Evolutionary conservation across 805 yeast species (phyloP).

Genomic region (Zygosaccharomyces gambellarensis): DNA sequence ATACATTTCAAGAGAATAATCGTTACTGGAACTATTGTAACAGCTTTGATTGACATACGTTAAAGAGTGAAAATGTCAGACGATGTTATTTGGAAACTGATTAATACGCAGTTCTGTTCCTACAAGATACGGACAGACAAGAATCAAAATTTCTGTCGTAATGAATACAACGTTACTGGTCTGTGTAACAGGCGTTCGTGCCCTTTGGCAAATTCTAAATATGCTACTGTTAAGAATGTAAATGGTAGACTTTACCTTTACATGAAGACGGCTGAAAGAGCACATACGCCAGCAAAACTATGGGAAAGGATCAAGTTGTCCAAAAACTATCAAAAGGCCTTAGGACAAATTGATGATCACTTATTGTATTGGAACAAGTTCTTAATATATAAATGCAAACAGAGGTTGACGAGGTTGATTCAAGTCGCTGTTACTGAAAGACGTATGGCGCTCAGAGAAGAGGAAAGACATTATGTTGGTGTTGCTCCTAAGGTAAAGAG

Average conservation of each 20-base stretch:
- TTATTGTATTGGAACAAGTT: conserved; percentile 91
- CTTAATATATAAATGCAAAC: conserved; percentile 88
- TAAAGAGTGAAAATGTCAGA: conserved; percentile 42
- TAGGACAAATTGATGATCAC: conserved; percentile 82
- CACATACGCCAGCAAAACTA: conserved; percentile 86
- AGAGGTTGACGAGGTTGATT: conserved; percentile 87
- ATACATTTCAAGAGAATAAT: background rate
- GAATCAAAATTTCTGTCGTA: conserved; percentile 88
- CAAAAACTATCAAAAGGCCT: conserved; percentile 82
- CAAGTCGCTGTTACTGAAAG: conserved; percentile 95
- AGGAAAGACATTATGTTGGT: conserved; percentile 90
- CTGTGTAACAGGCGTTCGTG: conserved; percentile 90
- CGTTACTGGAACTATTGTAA: background rate
- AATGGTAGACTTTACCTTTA: conserved; percentile 79
- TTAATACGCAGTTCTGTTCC: conserved; percentile 92
- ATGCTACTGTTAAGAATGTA: conserved; percentile 78
- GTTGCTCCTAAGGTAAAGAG: conserved; percentile 90
- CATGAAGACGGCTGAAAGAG: conserved; percentile 97
- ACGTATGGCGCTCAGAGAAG: conserved; percentile 82
- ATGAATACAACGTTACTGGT: conserved; percentile 94
- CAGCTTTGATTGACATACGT: background rate
- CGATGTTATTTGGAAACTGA: conserved; percentile 95
- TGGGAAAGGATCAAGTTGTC: conserved; percentile 95
- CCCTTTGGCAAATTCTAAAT: conserved; percentile 90
- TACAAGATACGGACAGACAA: conserved; percentile 86